These are phyloP conservation scores for Mycena indigotica DNA, from an alignment of 768 basidiomycete genomes.

Conservation along the genomic window DNA sequence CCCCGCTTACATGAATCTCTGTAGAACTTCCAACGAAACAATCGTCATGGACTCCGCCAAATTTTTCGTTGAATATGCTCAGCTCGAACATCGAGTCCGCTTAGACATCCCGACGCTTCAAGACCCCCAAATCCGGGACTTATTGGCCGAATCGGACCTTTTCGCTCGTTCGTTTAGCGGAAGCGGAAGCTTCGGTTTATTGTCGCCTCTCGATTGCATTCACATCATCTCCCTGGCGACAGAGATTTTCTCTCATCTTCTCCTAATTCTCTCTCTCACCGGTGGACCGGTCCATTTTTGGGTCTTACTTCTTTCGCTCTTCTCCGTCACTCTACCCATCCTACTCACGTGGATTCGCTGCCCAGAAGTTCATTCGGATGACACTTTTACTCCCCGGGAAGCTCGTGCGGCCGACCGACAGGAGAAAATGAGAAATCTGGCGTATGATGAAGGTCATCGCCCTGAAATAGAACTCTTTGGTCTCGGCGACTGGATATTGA, in stretches of 20 bases:
- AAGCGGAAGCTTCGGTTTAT: constrained; percentile 73
- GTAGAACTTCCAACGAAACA: constrained; percentile 68
- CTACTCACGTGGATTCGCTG: constrained; percentile 54
- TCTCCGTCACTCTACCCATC: constrained; percentile 63
- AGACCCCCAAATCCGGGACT: constrained; percentile 71
- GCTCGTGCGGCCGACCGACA: constrained; percentile 68
- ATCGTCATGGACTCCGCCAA: constrained; percentile 73
- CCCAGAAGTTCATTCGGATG: constrained; percentile 44
- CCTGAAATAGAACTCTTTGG: constrained; percentile 83
- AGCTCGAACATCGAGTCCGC: constrained; percentile 74
- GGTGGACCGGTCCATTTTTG: constrained; percentile 56
- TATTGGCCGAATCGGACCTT: constrained; percentile 84
- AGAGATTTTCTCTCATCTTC: constrained; percentile 72
- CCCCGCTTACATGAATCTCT: no score
- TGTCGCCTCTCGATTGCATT: constrained; percentile 80
- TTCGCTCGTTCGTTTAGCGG: constrained; percentile 83
- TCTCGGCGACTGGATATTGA: constrained; percentile 81
- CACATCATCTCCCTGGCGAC: constrained; percentile 70
- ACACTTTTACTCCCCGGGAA: constrained; percentile 54
- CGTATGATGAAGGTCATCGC: constrained; percentile 73
- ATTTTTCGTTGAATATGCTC: constrained; percentile 76
- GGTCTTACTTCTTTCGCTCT: constrained; percentile 59
- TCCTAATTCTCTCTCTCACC: constrained; percentile 68
- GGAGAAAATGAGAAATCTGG: constrained; percentile 74
- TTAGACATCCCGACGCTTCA: constrained; percentile 79